Evolutionary conservation across 345 rosid genomes (phyloP), one percentile per base, ranked within the genome.

Genomic region (Alliaria petiolata): DNA sequence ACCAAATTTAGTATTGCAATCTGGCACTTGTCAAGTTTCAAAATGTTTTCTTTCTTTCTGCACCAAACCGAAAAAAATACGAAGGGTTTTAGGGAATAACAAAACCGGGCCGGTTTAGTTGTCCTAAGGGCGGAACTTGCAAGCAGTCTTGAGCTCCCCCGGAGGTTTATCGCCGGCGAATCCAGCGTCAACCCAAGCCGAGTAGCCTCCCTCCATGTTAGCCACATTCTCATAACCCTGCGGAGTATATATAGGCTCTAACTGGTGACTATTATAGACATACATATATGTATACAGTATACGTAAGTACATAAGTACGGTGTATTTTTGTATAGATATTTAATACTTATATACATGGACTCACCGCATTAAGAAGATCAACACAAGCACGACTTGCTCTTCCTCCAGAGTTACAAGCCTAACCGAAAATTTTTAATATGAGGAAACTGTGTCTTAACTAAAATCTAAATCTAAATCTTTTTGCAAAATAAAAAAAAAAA

Each of bases 131-230:
- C 76, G 80, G 52, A 83, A 85, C 40, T 83, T 81, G 80, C 86
- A 81, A 53, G 71, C 53, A 57, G 74, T 77, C 73, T 85, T 83
- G 70, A 85, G 82, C 70, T 85, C 83, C 57, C 70, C 81, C 0
- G 78, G 60, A 3, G 81, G 83, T 68, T 78, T 68, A 14, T 76
- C 83, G 1, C 78, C 79, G 2, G 84, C 78, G 4, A 80, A 40
- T 71, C 83, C 83, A 31, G 70, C 71, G 59, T 79, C 86, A n/a
- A 76, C 80, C 86, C 86, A 84, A 5, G 81, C 81, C 15, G 88
- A 80, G 72, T 78, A 82, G 9, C 88, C 84, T 45, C 84, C 88
- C 34, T 59, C 88, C 83, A 82, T 76, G 76, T 76, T 79, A 34
- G 51, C 81, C 67, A 80, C 84, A 53, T 74, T 49, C 57, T 74